Evolutionary conservation across 2,329 filamentous ascomycete genomes (phyloP).

Genomic region (Ilyonectria sp.): DNA sequence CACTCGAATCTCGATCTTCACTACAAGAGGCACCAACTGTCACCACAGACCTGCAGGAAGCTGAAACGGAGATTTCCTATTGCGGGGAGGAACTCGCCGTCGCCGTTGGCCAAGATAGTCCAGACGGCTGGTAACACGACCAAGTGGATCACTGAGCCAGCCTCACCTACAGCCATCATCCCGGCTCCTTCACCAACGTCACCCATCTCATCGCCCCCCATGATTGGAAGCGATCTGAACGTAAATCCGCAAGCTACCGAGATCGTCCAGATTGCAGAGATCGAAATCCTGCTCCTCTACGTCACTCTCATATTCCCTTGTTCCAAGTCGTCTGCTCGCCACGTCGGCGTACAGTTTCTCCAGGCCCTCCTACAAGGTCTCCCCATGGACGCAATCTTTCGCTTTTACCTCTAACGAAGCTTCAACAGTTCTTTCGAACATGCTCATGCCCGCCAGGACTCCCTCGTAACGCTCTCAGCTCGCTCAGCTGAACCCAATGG

Average conservation of each 20-base stretch:
- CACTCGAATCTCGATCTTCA: constrained; percentile 4
- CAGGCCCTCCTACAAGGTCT: constrained; percentile 44
- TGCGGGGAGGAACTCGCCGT: constrained; percentile 20
- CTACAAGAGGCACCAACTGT: neutral
- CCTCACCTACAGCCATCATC: constrained; percentile 48
- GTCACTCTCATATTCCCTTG: constrained; percentile 40
- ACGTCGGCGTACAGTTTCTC: constrained; percentile 40
- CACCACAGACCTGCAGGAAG: constrained; percentile 4
- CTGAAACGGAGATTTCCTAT: constrained; percentile 14
- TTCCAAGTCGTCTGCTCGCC: constrained; percentile 36
- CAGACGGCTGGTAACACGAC: constrained; percentile 26
- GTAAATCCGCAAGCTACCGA: constrained; percentile 22
- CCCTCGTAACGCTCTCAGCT: constrained; percentile 30
- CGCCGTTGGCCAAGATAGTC: constrained; percentile 9
- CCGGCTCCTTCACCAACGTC: constrained; percentile 29
- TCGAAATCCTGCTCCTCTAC: constrained; percentile 30
- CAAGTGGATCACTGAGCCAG: constrained; percentile 41
- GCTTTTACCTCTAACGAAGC: constrained; percentile 38
- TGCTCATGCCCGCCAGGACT: constrained; percentile 27
- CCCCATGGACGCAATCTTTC: constrained; percentile 42
- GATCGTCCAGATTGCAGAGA: constrained; percentile 42
- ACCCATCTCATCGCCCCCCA: constrained; percentile 32
- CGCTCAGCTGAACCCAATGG: constrained; percentile 20
- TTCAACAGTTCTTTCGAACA: constrained; percentile 32
- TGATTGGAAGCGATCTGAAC: constrained; percentile 43